phyloP scores from a whole-genome alignment of 2,329 filamentous ascomycete species.

The Diaporthe australafricana region DNA sequence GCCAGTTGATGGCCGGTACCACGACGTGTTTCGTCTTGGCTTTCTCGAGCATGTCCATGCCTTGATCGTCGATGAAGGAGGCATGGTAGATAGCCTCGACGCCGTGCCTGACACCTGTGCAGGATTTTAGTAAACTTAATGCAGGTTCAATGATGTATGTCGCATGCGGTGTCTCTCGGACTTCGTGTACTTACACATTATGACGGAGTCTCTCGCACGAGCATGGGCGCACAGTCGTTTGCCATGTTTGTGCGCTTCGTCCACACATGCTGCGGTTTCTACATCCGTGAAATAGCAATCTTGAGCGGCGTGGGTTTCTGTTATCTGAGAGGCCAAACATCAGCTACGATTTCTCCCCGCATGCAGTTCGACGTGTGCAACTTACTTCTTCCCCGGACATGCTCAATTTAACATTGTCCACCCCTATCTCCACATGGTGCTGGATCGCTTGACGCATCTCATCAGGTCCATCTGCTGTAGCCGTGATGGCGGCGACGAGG shows the following conservation, averaged over 20 bases:
- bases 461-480: constrained; percentile 50
- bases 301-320: constrained; percentile 48
- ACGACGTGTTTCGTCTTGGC: constrained; percentile 54
- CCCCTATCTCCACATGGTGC: constrained; percentile 50
- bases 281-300: constrained; percentile 59
- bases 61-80: constrained; percentile 55
- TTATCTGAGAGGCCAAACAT: constrained; percentile 40
- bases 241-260: constrained; percentile 56
- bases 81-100: constrained; percentile 62
- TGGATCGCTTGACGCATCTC: constrained; percentile 54
- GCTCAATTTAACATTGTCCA: constrained; percentile 57
- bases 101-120: constrained; percentile 48
- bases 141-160: background rate
- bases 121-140: background rate
- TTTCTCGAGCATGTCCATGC: constrained; percentile 53
- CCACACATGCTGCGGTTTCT: constrained; percentile 59
- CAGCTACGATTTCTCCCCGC: background rate
- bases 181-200: constrained; percentile 46
- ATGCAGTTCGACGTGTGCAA: background rate
- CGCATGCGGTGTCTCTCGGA: background rate
- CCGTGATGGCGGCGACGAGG: constrained; percentile 51
- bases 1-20: constrained; percentile 57
- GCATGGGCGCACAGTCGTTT: constrained; percentile 57
- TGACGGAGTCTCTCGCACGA: constrained; percentile 56
- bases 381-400: constrained; percentile 48